These are phyloP conservation scores for Eucalyptus rudis DNA, from an alignment of 345 rosid species.

Conservation along the genomic window DNA sequence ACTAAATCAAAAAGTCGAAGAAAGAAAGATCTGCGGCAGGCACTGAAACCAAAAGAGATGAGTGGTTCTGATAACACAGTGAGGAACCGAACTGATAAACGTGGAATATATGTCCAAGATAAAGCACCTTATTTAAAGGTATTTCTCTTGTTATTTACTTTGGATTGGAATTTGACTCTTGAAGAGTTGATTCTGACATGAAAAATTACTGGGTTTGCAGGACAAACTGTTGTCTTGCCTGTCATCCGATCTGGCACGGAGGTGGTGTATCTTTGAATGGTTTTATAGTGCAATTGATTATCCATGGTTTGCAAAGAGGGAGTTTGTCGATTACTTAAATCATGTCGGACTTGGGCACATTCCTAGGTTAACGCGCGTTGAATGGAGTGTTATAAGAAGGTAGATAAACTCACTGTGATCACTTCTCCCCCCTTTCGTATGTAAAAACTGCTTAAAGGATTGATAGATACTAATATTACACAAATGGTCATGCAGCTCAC, in stretches of 20 bases:
- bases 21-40: constrained; percentile 43
- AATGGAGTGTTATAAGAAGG: constrained; percentile 99
- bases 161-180: not conserved
- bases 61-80: constrained; percentile 21
- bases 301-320: constrained; percentile 97
- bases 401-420: not conserved
- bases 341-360: constrained; percentile 95
- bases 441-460: not conserved
- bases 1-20: constrained; percentile 45
- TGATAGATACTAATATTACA: not conserved
- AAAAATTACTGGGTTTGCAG: constrained; percentile 26
- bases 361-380: constrained; percentile 88
- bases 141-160: not conserved
- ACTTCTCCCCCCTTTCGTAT: not conserved
- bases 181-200: not conserved
- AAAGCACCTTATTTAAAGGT: constrained; percentile 23
- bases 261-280: constrained; percentile 92
- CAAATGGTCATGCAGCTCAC: constrained; percentile 55
- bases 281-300: constrained; percentile 93
- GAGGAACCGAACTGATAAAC: constrained; percentile 25
- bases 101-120: constrained; percentile 17
- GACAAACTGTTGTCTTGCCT: constrained; percentile 58
- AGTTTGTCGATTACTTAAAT: constrained; percentile 84
- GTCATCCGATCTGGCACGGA: constrained; percentile 50
- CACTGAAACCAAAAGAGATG: constrained; percentile 15